Base-by-base conservation (phyloP, 2,329 filamentous ascomycete genomes). In the Cadophora sp. region DNA sequence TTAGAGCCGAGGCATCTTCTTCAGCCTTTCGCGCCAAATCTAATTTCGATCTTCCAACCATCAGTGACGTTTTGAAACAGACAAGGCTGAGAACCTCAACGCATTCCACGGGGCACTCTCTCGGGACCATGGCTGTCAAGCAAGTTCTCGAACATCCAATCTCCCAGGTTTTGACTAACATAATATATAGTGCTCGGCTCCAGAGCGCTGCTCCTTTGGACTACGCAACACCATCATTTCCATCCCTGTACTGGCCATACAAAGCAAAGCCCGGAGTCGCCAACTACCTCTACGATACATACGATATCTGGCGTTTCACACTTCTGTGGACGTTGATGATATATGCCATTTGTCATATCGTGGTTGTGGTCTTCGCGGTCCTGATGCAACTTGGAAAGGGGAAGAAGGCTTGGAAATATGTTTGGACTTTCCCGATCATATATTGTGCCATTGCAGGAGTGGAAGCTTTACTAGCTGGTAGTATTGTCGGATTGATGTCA, bases 251-350 rank as follows among this genome's bases (percentile, higher is more conserved):
- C 80, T 88, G 89, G 84, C 89, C 89, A 2, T 73, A 75, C 61
- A 65, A 71, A 26, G 79, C 84, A 8, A 79, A 80, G 69, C 82
- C 83, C 34, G 80, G 83, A 24, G 80, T 84, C 58, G 72, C 76
- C 3, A 77, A 77, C 24, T 79, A 79, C 58, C 86, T 92, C 68
- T 91, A 91, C 80, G 83, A 88, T 75, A 83, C 85, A 1, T 75
- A 77, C 65, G 89, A 92, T 72, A 89, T 92, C 66, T 90, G 89
- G 85, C 87, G 87, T 65, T 92, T 90, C 78, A 92, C 90, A 1
- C 79, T 91, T 4, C 84, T 85, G 77, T 92, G 90, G 90, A 91
- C 89, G 0, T 79, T 92, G 37, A 83, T 92, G 9, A 84, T 89
- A 72, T 90, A 88, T 70, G 86, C 83, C 7, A 83, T 84, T 4